Percentiles rank a stretch among this genome's conserved stretches.
These are phyloP conservation scores for Persicaria maculosa DNA, from an alignment of 148 eudicot species.

Conservation along the genomic window DNA sequence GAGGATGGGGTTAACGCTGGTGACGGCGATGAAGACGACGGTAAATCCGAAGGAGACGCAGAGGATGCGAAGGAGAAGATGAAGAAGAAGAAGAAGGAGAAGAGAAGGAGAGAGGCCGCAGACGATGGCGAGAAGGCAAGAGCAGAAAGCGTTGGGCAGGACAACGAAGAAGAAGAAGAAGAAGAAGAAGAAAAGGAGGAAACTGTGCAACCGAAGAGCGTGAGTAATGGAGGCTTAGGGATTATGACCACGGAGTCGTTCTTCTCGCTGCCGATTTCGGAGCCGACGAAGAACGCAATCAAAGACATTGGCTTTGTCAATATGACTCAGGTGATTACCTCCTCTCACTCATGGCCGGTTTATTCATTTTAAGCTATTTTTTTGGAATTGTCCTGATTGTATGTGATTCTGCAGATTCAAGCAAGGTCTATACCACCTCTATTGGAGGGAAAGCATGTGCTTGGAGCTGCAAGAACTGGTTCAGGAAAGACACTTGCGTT, in stretches of 20 bases:
- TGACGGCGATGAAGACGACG: not conserved
- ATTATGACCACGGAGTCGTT: constrained; percentile 68
- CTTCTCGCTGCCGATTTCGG: constrained; percentile 41
- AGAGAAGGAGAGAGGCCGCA: not conserved
- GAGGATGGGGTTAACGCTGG: not conserved
- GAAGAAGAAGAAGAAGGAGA: constrained; percentile 1
- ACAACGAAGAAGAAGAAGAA: not conserved
- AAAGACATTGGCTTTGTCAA: constrained; percentile 43
- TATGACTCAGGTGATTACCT: constrained; percentile 65
- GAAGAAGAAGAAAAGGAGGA: constrained; percentile 8
- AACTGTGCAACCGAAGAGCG: constrained; percentile 16
- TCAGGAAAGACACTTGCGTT: constrained; percentile 98
- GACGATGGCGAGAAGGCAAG: constrained; percentile 9
- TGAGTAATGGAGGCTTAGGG: constrained; percentile 37
- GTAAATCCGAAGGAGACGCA: not conserved
- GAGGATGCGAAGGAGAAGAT: constrained; percentile 10
- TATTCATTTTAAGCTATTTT: not conserved
- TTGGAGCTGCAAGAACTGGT: constrained; percentile 99
- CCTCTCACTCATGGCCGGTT: not conserved
- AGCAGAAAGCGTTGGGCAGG: constrained; percentile 1
- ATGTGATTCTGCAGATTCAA: constrained; percentile 51
- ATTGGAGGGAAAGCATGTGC: constrained; percentile 82
- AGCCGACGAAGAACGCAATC: constrained; percentile 46
- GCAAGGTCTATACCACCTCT: constrained; percentile 83
- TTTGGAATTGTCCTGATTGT: not conserved